Conservation (phyloP, 2,329 filamentous ascomycete species). For the Microcera coccophila region DNA sequence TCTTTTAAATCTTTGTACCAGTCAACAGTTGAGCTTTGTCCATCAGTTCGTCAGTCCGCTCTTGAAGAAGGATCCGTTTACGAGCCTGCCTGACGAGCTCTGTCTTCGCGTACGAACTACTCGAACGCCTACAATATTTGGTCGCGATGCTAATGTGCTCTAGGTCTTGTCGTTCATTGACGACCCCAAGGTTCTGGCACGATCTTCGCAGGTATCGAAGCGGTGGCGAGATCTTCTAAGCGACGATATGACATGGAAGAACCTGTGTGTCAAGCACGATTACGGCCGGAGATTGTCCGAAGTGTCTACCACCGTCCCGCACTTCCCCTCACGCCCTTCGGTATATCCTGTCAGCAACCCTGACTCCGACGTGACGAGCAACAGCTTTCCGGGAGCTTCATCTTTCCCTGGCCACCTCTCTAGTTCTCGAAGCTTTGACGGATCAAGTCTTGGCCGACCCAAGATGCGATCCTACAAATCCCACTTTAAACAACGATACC, state of each 20-base stretch:
- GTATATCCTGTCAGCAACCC: conserved; percentile 29
- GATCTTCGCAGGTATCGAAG: conserved; percentile 92
- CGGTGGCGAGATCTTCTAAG: conserved; percentile 90
- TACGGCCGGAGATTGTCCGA: conserved; percentile 64
- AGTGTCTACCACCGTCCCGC: conserved; percentile 33
- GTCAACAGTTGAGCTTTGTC: conserved; percentile 91
- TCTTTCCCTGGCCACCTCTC: conserved; percentile 35
- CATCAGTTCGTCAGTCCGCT: conserved; percentile 92
- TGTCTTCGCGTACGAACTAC: conserved; percentile 69
- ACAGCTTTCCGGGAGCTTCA: conserved; percentile 44
- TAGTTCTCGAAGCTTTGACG: conserved; percentile 55
- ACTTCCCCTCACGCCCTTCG: conserved; percentile 28
- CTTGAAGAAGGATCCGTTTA: conserved; percentile 94
- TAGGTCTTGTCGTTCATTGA: conserved; percentile 96
- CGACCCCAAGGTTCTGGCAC: conserved; percentile 87
- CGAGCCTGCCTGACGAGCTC: conserved; percentile 84
- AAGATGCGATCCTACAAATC: conserved; percentile 84
- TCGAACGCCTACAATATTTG: not conserved
- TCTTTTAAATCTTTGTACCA: conserved; percentile 89
- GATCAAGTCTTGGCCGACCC: conserved; percentile 36
- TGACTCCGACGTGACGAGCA: conserved; percentile 36
- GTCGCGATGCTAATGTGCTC: not conserved
- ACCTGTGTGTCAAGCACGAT: conserved; percentile 91
- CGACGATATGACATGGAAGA: conserved; percentile 98
- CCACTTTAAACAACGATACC: conserved; percentile 95